A percentile compares a stretch with the other conserved stretches of the same genome.
Evolutionary conservation across 2,329 filamentous ascomycete genomes (phyloP).

Genomic region (Colletotrichum karsti): DNA sequence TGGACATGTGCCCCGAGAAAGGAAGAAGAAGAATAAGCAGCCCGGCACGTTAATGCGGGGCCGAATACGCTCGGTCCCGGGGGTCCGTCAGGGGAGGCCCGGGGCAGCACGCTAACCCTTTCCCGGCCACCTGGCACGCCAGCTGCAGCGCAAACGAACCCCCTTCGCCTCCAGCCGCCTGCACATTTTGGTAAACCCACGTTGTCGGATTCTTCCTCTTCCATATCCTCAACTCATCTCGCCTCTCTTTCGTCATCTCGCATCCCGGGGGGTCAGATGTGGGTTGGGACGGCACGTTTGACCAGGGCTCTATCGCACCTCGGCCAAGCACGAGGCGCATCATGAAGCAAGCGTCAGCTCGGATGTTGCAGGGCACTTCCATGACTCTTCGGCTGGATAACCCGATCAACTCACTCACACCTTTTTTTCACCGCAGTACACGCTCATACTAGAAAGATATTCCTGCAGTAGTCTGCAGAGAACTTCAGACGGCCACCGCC

Average conservation of each 20-base stretch:
- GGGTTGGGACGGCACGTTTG: neutral
- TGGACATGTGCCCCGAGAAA: neutral
- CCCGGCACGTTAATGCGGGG: neutral
- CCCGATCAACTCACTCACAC: neutral
- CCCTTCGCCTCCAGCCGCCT: conserved; percentile 15
- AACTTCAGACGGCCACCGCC: neutral
- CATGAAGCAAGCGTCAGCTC: conserved; percentile 9
- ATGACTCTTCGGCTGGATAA: neutral
- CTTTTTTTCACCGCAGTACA: too few species aligned
- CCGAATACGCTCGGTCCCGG: neutral
- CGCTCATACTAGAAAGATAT: too few species aligned
- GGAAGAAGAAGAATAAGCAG: neutral
- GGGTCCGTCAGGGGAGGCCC: neutral
- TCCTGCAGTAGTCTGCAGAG: neutral
- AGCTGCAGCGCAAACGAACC: neutral
- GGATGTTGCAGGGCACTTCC: neutral
- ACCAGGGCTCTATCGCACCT: neutral
- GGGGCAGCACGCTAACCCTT: neutral
- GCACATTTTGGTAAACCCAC: neutral
- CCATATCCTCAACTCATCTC: conserved; percentile 5
- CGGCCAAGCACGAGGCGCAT: neutral
- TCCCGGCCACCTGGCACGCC: conserved; percentile 1
- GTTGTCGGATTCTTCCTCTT: neutral
- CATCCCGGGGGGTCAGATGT: neutral
- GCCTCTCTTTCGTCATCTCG: conserved; percentile 2